Evolutionary conservation across 192 early-diverging fungal genomes (phyloP).

Genomic region (Dimargaris xerosporica): DNA sequence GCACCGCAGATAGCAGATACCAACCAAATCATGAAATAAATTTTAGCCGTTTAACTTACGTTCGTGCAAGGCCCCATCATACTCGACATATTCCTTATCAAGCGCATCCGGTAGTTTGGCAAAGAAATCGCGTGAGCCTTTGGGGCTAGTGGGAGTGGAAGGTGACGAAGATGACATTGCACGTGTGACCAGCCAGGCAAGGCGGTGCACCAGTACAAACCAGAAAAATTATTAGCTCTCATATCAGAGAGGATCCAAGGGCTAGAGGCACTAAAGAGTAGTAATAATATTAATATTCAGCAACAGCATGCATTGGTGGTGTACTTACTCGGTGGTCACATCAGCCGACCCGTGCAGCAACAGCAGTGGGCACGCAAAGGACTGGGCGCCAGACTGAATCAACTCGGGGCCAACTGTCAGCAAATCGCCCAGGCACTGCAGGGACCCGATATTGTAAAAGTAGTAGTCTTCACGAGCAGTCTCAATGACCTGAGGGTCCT

Average conservation of each 20-base stretch:
- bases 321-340: constrained; percentile 19
- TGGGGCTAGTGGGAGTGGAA: neutral
- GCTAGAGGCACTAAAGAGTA: neutral
- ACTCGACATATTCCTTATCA: constrained; percentile 21
- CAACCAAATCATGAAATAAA: neutral
- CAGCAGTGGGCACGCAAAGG: constrained; percentile 20
- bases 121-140: constrained; percentile 20
- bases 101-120: constrained; percentile 18
- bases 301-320: neutral
- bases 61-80: constrained; percentile 11
- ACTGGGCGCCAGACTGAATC: constrained; percentile 13
- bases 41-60: constrained; percentile 19
- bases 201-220: neutral
- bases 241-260: neutral
- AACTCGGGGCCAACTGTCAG: constrained; percentile 14
- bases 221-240: neutral
- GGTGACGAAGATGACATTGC: neutral
- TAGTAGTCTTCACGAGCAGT: constrained; percentile 5
- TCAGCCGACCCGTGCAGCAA: constrained; percentile 27
- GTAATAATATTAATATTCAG: neutral
- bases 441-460: neutral
- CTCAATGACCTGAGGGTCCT: neutral
- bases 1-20: neutral
- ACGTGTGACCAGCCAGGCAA: neutral
- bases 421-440: constrained; percentile 9